Evolutionary conservation across 345 rosid genomes (phyloP), one percentile per base, ranked within the genome.

Genomic region (Ricinus communis): DNA sequence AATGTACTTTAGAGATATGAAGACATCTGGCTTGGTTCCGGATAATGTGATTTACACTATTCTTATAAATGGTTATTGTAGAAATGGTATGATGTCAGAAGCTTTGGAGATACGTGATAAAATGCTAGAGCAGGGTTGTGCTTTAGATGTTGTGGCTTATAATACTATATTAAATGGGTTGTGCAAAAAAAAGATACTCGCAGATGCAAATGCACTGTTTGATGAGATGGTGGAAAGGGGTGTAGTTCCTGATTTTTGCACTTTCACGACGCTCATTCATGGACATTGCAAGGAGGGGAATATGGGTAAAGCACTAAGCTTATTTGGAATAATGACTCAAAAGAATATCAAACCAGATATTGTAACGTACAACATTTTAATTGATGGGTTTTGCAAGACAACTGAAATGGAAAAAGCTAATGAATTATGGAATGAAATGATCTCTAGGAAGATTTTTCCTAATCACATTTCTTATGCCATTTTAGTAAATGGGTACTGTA

Each of bases 231-330:
- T 63, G 3, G 87, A 82, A 68, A 85, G 91, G 76, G 85, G 86
- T 22, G 65, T 88, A 5, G 81, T 85, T 67, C 96, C 93, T 33
- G 93, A 89, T 66, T 87, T 88, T 63, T 91, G 72, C 76, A 88
- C 98, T 22, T 73, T 87, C 80, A 89, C 96, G 30, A 89, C 87
- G 12, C 86, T 93, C 28, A 93, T 90, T 62, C 77, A 82, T 76
- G 94, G 94, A 10, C 88, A 88, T 62, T 87, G 96, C 75, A 91
- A 84, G 96, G 84, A 82, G 36, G 90, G 93, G n/a, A 80, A 91
- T 77, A 82, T 88, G 83, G 65, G 71, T 19, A 83, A 77, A 64
- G 93, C 96, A 28, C 66, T 83, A 24, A 80, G 74, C 75, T 74
- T 87, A 40, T 91, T 87, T 40, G 73, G 78, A 51, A 79, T 74